Conservation (phyloP, 2,329 filamentous ascomycete genomes). For the Verticillium klebahnii region DNA sequence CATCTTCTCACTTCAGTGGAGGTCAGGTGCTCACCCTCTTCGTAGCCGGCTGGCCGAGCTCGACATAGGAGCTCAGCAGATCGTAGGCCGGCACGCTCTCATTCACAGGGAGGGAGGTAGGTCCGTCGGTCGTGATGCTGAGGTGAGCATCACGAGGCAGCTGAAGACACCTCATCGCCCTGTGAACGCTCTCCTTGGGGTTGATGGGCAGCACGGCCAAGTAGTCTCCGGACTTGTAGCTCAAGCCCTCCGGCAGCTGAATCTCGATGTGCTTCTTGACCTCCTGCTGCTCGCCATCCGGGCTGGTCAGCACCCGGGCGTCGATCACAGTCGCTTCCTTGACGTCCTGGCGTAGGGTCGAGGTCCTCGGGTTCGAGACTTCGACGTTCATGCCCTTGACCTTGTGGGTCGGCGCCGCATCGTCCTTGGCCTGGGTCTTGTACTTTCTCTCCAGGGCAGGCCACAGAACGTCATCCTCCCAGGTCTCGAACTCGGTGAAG, state of each 20-base stretch:
- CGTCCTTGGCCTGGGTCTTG: constrained; percentile 24
- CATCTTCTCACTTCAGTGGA: not conserved
- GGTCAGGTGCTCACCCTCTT: constrained; percentile 46
- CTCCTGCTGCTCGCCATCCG: constrained; percentile 17
- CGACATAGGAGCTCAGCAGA: constrained; percentile 66
- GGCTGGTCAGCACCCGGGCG: constrained; percentile 41
- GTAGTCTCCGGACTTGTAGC: constrained; percentile 72
- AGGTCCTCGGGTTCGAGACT: constrained; percentile 48
- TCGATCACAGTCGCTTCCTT: constrained; percentile 53
- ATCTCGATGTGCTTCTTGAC: constrained; percentile 65
- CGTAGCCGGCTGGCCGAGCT: constrained; percentile 68
- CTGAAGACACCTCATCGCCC: constrained; percentile 61
- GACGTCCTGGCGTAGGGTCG: constrained; percentile 56
- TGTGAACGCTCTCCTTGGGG: constrained; percentile 53
- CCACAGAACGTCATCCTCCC: constrained; percentile 56
- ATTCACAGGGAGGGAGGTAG: constrained; percentile 49
- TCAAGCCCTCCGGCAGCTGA: constrained; percentile 59
- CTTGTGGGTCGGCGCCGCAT: constrained; percentile 10
- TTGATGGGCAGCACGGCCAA: constrained; percentile 71
- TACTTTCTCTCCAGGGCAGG: constrained; percentile 43
- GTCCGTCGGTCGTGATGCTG: constrained; percentile 49
- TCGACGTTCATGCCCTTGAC: constrained; percentile 36
- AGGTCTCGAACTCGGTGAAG: constrained; percentile 62
- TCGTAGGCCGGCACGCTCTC: constrained; percentile 56
- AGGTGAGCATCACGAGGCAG: constrained; percentile 66